A percentile compares a stretch with the other conserved stretches of the same genome.
Conservation (phyloP, 441 rosid genomes). For the Gossypium gossypioides region DNA sequence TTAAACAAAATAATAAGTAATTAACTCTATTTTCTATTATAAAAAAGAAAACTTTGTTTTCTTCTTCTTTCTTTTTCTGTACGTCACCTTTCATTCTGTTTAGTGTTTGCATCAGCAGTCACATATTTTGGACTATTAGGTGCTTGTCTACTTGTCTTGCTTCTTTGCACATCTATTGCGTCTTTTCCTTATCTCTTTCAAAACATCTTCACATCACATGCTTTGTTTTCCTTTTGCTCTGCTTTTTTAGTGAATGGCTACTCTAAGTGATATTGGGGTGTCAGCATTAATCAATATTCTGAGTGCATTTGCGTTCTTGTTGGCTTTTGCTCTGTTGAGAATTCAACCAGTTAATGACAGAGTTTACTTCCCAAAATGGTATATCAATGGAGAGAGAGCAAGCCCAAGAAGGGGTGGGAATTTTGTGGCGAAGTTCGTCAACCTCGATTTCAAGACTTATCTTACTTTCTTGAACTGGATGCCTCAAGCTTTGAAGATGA, state of each 20-base stretch:
- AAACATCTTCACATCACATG: not conserved
- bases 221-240: not conserved
- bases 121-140: not conserved
- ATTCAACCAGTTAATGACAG: conserved; percentile 90
- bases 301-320: conserved; percentile 58
- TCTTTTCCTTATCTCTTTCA: not conserved
- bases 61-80: too few species aligned
- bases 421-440: conserved; percentile 68
- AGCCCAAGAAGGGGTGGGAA: conserved; percentile 56
- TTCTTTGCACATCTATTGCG: not conserved
- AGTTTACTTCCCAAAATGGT: conserved; percentile 88
- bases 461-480: conserved; percentile 90
- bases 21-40: too few species aligned
- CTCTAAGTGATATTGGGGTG: conserved; percentile 76
- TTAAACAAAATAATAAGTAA: too few species aligned
- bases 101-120: conserved; percentile 1
- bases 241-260: conserved; percentile 44
- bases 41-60: too few species aligned
- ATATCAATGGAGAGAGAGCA: conserved; percentile 47
- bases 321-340: conserved; percentile 82
- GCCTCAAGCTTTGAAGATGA: conserved; percentile 94
- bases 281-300: conserved; percentile 81
- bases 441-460: conserved; percentile 62
- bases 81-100: not conserved
- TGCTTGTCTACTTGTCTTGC: not conserved